Evolutionary conservation across 768 basidiomycete genomes (phyloP).

Genomic region (Lactarius sp.): DNA sequence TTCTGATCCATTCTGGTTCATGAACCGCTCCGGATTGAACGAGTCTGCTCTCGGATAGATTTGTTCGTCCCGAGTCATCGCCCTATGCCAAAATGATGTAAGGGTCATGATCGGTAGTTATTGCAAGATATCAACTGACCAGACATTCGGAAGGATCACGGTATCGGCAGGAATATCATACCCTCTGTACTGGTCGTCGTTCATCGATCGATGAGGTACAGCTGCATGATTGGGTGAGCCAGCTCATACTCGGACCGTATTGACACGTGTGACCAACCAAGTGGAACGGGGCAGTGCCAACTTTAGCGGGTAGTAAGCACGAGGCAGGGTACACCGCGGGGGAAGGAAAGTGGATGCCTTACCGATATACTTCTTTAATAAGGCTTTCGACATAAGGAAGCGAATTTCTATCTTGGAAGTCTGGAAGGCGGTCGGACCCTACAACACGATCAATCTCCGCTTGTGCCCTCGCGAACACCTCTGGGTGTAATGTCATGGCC

Average conservation of each 20-base stretch:
- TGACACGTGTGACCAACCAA: conserved; percentile 16
- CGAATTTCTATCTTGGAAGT: conserved; percentile 27
- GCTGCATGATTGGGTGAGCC: conserved; percentile 18
- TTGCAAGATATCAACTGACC: conserved; percentile 12
- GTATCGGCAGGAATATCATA: conserved; percentile 25
- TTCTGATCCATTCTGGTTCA: conserved; percentile 10
- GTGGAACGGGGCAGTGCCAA: conserved; percentile 24
- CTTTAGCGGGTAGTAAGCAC: conserved; percentile 3
- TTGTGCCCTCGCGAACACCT: conserved; percentile 28
- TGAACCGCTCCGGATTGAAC: conserved; percentile 26
- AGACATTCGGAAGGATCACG: conserved; percentile 25
- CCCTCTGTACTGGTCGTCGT: conserved; percentile 24
- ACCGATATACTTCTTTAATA: conserved; percentile 27
- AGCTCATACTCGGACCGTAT: not conserved
- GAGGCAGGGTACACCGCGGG: not conserved
- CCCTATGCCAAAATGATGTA: conserved; percentile 16
- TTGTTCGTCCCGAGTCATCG: conserved; percentile 24
- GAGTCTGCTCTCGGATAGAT: conserved; percentile 15
- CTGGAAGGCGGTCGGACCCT: conserved; percentile 29
- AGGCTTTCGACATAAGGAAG: conserved; percentile 29
- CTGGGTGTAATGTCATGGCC: conserved; percentile 26
- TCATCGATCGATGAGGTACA: conserved; percentile 25
- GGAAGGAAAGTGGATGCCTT: not conserved
- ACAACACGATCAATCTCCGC: conserved; percentile 30
- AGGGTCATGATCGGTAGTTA: not conserved